These are phyloP conservation scores for Sclerotinia subarctica DNA, from an alignment of 2,329 filamentous ascomycete genomes.

Conservation along the genomic window DNA sequence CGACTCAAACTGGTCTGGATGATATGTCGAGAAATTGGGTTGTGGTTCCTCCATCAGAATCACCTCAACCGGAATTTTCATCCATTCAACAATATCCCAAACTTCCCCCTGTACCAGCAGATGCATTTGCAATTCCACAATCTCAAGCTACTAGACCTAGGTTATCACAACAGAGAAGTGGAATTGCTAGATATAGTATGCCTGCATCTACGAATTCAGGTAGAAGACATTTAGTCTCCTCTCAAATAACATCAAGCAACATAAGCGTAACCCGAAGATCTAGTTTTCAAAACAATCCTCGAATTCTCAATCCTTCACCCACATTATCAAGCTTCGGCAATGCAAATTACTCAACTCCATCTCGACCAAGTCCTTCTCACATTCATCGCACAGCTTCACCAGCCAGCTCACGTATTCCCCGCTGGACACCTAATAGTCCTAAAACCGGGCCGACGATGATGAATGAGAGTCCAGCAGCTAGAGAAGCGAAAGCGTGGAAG, in stretches of 20 bases:
- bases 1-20: conserved; percentile 43
- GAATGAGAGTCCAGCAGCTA: conserved; percentile 41
- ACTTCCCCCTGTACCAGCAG: conserved; percentile 22
- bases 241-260: neutral
- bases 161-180: conserved; percentile 22
- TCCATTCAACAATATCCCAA: conserved; percentile 1
- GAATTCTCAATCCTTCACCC: neutral
- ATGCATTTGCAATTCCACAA: conserved; percentile 11
- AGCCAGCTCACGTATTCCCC: conserved; percentile 46
- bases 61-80: neutral
- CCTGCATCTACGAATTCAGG: conserved; percentile 24
- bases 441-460: neutral
- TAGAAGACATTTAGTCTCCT: neutral
- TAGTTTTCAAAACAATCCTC: neutral
- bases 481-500: conserved; percentile 71
- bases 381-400: conserved; percentile 49
- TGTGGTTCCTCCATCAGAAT: conserved; percentile 47
- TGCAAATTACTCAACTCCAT: conserved; percentile 45
- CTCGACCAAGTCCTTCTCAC: conserved; percentile 44
- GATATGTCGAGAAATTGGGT: conserved; percentile 69
- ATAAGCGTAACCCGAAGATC: neutral
- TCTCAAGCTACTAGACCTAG: conserved; percentile 7
- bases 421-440: conserved; percentile 40
- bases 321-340: conserved; percentile 16
- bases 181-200: conserved; percentile 30